phyloP scores from a whole-genome alignment of 371 early-diverging fungal genomes.

The Circinella umbellata region DNA sequence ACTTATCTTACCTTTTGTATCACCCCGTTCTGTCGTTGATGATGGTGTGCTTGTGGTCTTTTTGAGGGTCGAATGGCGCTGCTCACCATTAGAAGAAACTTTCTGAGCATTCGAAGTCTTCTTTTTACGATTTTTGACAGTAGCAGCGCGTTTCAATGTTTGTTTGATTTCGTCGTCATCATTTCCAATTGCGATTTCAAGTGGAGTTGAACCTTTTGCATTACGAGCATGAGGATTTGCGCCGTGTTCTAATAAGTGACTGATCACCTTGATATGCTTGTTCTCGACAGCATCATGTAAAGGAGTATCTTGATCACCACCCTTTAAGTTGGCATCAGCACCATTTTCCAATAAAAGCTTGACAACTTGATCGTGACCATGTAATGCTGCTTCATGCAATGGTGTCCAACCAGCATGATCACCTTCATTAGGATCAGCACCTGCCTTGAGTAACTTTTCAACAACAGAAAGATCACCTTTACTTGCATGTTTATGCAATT shows the following conservation, averaged over 20 bases:
- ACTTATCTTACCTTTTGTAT: too few species aligned
- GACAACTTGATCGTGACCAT: constrained; percentile 68
- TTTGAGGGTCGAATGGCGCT: background rate
- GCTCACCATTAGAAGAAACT: background rate
- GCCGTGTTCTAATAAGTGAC: constrained; percentile 61
- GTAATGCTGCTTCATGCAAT: constrained; percentile 77
- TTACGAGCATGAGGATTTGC: constrained; percentile 60
- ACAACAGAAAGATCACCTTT: constrained; percentile 62
- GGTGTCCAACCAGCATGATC: constrained; percentile 84
- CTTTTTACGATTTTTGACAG: constrained; percentile 10
- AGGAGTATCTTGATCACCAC: constrained; percentile 77
- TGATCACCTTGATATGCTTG: constrained; percentile 65
- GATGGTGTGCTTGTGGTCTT: background rate
- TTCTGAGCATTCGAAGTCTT: background rate
- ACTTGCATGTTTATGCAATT: constrained; percentile 58
- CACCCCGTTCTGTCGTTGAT: too few species aligned
- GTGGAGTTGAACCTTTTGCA: constrained; percentile 55
- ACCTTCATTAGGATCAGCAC: constrained; percentile 73
- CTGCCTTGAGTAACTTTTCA: constrained; percentile 63
- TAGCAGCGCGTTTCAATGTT: constrained; percentile 14
- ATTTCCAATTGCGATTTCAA: constrained; percentile 59
- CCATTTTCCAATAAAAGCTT: constrained; percentile 69
- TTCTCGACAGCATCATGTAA: constrained; percentile 83
- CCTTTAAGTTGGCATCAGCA: constrained; percentile 75
- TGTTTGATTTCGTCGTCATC: constrained; percentile 48